Percentiles rank a stretch among this genome's conserved stretches.
These are phyloP conservation scores for Phytophthora aleatoria DNA, from an alignment of 352 stramenopile genomes.

Conservation along the genomic window DNA sequence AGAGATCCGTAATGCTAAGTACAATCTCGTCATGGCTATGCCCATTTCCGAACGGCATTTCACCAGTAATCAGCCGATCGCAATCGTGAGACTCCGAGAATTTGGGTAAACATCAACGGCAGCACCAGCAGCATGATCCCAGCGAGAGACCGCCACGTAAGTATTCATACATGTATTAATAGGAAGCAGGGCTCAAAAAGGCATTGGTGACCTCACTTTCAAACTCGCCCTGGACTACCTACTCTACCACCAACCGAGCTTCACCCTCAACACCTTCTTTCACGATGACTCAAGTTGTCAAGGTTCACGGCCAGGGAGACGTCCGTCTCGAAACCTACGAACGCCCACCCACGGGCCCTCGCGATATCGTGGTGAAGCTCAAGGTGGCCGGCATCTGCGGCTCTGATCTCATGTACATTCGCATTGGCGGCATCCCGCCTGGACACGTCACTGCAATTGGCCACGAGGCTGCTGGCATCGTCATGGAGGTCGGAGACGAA, in stretches of 20 bases:
- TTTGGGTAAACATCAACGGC: no score
- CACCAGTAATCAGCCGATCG: no score
- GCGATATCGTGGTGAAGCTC: constrained; percentile 29
- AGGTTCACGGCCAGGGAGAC: constrained; percentile 27
- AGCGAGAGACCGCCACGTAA: no score
- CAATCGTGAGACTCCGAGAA: no score
- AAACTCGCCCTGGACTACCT: constrained; percentile 14
- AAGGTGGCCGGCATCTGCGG: constrained; percentile 35
- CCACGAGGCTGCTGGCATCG: constrained; percentile 26
- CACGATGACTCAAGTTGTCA: constrained; percentile 32
- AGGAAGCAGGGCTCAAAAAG: no score
- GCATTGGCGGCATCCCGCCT: constrained; percentile 29
- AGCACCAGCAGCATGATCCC: no score
- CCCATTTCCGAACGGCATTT: no score
- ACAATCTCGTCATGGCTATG: no score
- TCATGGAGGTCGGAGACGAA: constrained; percentile 30
- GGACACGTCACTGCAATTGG: constrained; percentile 29
- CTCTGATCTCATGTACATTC: constrained; percentile 34
- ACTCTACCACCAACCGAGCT: constrained; percentile 2
- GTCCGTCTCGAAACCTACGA: constrained; percentile 33
- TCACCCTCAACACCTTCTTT: not conserved
- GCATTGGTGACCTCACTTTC: constrained; percentile 10
- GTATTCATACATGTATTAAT: no score
- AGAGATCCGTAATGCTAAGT: no score
- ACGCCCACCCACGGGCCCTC: constrained; percentile 21